phyloP scores from a whole-genome alignment of 257 asterid species.

The Marsdenia floribunda region DNA sequence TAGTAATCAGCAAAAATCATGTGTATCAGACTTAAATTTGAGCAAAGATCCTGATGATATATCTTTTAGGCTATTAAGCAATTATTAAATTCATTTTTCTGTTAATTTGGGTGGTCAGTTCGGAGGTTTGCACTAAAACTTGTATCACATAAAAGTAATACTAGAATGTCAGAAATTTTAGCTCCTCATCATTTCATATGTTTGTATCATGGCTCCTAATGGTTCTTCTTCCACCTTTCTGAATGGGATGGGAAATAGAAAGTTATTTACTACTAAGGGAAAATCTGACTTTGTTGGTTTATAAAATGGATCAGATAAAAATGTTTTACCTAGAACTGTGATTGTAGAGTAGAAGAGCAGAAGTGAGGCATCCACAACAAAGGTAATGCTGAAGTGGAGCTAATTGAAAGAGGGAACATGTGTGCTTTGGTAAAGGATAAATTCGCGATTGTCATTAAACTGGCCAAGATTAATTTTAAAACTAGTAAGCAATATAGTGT shows the following conservation, averaged over 20 bases:
- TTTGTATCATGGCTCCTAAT: no score
- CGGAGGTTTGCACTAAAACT: slow-evolving; percentile 47
- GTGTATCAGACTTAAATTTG: background rate
- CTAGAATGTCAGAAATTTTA: no score
- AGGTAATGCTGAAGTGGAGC: slow-evolving; percentile 58
- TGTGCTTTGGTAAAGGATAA: no score
- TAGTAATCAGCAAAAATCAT: background rate
- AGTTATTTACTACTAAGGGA: slow-evolving; percentile 23
- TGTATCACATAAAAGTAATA: no score
- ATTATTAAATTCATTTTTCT: slow-evolving; percentile 1
- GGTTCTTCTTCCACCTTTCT: slow-evolving; percentile 24
- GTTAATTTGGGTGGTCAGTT: slow-evolving; percentile 9
- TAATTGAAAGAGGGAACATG: slow-evolving; percentile 67
- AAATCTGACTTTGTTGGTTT: slow-evolving; percentile 34
- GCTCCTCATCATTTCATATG: no score
- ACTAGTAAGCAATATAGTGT: no score
- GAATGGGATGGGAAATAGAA: slow-evolving; percentile 28
- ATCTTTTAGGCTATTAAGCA: background rate
- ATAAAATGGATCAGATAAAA: slow-evolving; percentile 29
- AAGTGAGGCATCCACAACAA: slow-evolving; percentile 43
- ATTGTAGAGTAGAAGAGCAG: slow-evolving; percentile 26
- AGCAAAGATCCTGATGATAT: background rate
- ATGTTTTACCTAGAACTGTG: slow-evolving; percentile 24
- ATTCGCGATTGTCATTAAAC: no score
- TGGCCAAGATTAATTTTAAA: no score